Base-by-base conservation (phyloP, 2,329 filamentous ascomycete genomes). In the Colletotrichum sp. region DNA sequence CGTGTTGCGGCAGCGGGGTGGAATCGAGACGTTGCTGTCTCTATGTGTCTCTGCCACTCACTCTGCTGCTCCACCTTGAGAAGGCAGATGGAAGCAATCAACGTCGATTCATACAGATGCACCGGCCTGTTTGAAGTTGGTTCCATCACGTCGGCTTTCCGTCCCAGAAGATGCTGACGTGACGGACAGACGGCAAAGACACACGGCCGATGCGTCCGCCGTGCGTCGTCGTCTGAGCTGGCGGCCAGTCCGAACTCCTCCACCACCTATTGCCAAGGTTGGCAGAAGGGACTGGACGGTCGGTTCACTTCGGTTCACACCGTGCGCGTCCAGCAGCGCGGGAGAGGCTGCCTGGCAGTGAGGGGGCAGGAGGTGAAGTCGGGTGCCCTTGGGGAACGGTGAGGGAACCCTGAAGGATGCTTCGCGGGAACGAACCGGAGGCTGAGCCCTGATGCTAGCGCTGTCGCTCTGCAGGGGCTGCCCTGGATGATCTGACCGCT, bases 201-300 rank as follows among this genome's bases (percentile, higher is more conserved):
- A 59, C 52, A 68, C 67, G 55, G 28, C 44, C 39, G 48, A 52
- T 22, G 44, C 44, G 44, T 52, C 52, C 57, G 61, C 72, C 55
- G 48, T 52, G 34, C 12, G 39, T 72, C 69, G 44, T 52, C 44
- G 44, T 25, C 69, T 57, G 69, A 75, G 72, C 72, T 64, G 36
- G 32, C 69, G 69, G 72, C 28, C 63, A 72, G 69, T 72, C 72
- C 72, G 55, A 75, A 67, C 61, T 64, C 15, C 28, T 73, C 36
- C 55, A 22, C 39, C 19, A 44, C 39, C 39, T 44, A n/a, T 39
- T 39, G 8, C 36, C 36, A 39, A 39, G 36, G 39, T 19, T 44
- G 9, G 39, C 19, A 44, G 39, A 19, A n/a, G 39, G 19, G 19
- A 44, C 39, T 44, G 16, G 39, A n/a, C 39, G 19, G 39, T 44